A percentile compares a stretch with the other conserved stretches of the same genome.
Conservation (phyloP, 1,284 basidiomycete genomes). For the Cryptococcus hybrid region DNA sequence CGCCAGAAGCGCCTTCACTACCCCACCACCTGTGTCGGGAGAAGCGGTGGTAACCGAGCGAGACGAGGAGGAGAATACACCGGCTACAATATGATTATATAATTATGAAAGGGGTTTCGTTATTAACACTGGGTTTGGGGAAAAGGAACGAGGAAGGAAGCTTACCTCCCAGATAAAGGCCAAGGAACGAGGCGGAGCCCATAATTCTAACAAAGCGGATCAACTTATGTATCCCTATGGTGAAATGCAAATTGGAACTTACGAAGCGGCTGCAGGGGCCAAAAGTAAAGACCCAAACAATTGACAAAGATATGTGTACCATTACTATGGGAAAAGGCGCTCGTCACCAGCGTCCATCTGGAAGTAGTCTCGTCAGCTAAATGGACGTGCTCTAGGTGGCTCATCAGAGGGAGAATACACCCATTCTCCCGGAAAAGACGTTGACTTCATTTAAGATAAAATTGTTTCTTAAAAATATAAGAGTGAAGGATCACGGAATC, state of each 20-base stretch:
- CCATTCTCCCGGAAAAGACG: conserved; percentile 56
- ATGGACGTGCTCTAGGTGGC: not conserved
- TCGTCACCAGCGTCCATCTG: conserved; percentile 79
- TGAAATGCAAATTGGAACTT: conserved; percentile 8
- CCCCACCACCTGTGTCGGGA: conserved; percentile 48
- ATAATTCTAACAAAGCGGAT: conserved; percentile 51
- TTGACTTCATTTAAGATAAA: conserved; percentile 64
- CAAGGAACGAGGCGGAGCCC: conserved; percentile 68
- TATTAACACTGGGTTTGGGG: not conserved
- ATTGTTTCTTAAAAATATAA: conserved; percentile 64
- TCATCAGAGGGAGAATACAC: no score
- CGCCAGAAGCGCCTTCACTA: conserved; percentile 62
- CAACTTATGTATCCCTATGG: no score
- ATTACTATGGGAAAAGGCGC: conserved; percentile 56
- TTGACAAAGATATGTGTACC: conserved; percentile 56
- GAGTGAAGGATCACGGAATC: conserved; percentile 55
- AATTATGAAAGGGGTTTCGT: not conserved
- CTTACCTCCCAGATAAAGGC: conserved; percentile 69
- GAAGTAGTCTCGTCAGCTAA: not conserved
- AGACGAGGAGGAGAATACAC: conserved; percentile 63
- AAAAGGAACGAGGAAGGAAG: not conserved
- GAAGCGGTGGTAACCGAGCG: conserved; percentile 59
- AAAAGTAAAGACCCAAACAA: conserved; percentile 47
- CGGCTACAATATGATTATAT: conserved; percentile 30
- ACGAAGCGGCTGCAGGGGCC: conserved; percentile 64